phyloP scores from a whole-genome alignment of 169 alveolate genomes.

The Cryptosporidium sp. region DNA sequence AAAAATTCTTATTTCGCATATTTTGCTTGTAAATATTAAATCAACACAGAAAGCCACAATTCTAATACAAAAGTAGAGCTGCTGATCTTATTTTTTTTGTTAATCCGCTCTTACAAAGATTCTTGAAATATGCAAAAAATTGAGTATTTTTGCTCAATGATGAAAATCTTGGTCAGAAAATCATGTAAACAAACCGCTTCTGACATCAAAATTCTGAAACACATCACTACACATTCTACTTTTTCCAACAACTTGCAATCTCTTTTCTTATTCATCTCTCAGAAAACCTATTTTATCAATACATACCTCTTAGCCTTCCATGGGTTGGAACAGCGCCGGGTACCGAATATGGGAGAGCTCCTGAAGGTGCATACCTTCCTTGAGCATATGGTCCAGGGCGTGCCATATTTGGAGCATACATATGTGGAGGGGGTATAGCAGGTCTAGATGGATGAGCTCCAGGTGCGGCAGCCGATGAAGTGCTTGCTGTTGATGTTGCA shows the following conservation, averaged over 20 bases:
- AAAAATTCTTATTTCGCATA: conserved; percentile 1
- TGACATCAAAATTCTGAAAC: conserved; percentile 9
- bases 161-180: conserved; percentile 3
- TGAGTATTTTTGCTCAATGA: not conserved
- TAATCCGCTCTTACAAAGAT: not conserved
- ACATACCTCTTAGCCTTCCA: conserved; percentile 68
- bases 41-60: not conserved
- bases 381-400: conserved; percentile 75
- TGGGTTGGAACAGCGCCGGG: conserved; percentile 68
- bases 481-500: not conserved
- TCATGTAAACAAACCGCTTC: not conserved
- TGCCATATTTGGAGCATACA: conserved; percentile 12
- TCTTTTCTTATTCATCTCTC: not conserved
- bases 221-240: conserved; percentile 4
- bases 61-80: not conserved
- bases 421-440: conserved; percentile 17
- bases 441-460: conserved; percentile 30
- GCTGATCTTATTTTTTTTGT: not conserved
- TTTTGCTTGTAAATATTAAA: not conserved
- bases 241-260: not conserved
- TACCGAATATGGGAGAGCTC: conserved; percentile 62
- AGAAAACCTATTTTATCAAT: not conserved
- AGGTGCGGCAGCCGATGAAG: conserved; percentile 13
- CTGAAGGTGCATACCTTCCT: conserved; percentile 75
- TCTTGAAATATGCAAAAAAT: not conserved